A percentile compares a stretch with the other conserved stretches of the same genome.
phyloP scores from a whole-genome alignment of 2,329 filamentous ascomycete species.

The Exophiala phaeomuriformis region DNA sequence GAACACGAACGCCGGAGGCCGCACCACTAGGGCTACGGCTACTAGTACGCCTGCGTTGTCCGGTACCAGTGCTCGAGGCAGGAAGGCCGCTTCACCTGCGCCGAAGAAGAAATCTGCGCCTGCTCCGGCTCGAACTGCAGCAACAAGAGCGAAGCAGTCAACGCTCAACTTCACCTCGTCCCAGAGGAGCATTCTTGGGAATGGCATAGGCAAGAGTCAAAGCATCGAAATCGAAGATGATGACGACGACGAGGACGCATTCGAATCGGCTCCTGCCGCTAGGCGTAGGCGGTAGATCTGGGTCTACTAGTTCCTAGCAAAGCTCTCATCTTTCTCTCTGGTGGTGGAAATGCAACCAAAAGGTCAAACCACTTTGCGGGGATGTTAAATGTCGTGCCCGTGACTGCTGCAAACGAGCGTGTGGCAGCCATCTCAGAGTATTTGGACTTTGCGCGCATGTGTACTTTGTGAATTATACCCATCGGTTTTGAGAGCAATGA shows the following conservation, averaged over 20 bases:
- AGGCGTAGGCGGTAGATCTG: conserved; percentile 19
- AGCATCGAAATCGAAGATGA: conserved; percentile 31
- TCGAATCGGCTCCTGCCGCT: conserved; percentile 35
- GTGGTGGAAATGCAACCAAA: not conserved
- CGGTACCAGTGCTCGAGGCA: conserved; percentile 3
- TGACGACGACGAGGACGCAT: conserved; percentile 39
- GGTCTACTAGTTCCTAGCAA: too few species aligned
- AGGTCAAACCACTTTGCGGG: too few species aligned
- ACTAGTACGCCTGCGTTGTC: conserved; percentile 3
- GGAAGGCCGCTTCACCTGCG: conserved; percentile 22
- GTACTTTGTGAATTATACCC: too few species aligned
- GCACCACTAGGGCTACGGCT: conserved; percentile 15
- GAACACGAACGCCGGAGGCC: conserved; percentile 7
- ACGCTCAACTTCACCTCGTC: conserved; percentile 39
- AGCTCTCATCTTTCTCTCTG: too few species aligned
- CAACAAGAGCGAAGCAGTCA: conserved; percentile 30
- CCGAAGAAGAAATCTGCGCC: conserved; percentile 26
- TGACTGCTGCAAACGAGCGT: too few species aligned
- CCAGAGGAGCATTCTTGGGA: conserved; percentile 29
- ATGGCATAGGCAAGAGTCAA: conserved; percentile 14
- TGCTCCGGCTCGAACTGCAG: conserved; percentile 33
- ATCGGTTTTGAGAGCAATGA: too few species aligned
- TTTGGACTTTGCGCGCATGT: too few species aligned
- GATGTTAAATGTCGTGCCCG: too few species aligned
- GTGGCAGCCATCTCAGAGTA: too few species aligned